A percentile compares a stretch with the other conserved stretches of the same genome.
phyloP scores from a whole-genome alignment of 441 rosid genomes.

The Mallotus repandus region DNA sequence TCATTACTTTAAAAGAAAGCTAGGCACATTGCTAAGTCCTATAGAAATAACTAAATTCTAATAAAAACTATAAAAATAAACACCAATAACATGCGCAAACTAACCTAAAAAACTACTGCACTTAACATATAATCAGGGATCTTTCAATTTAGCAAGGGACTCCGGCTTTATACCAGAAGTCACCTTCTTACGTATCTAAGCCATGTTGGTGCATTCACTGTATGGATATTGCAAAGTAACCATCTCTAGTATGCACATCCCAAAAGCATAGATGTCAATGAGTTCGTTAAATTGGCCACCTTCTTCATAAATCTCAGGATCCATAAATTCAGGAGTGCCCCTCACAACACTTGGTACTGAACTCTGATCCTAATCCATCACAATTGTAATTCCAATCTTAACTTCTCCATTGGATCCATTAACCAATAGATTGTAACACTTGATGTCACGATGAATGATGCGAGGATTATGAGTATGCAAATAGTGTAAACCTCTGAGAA shows the following conservation, averaged over 20 bases:
- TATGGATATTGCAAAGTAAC: slow-evolving; percentile 42
- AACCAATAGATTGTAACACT: slow-evolving; percentile 56
- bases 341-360: slow-evolving; percentile 40
- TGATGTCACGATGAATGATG: slow-evolving; percentile 51
- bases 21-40: too few relatives aligned
- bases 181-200: slow-evolving; percentile 64
- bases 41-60: too few relatives aligned
- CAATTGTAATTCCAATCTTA: slow-evolving; percentile 26
- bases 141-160: slow-evolving; percentile 37
- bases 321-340: neutral
- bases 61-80: too few relatives aligned
- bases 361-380: slow-evolving; percentile 51
- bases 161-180: slow-evolving; percentile 51
- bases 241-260: slow-evolving; percentile 67
- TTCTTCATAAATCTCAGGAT: too few relatives aligned
- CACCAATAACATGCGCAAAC: too few relatives aligned
- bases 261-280: slow-evolving; percentile 64
- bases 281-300: slow-evolving; percentile 28
- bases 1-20: too few relatives aligned
- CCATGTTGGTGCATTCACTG: slow-evolving; percentile 53
- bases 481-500: slow-evolving; percentile 50
- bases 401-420: slow-evolving; percentile 40
- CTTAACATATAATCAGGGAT: too few relatives aligned
- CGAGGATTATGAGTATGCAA: slow-evolving; percentile 49
- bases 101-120: too few relatives aligned